Base-by-base conservation (phyloP, 208 protist genomes). In the Balamuthia mandrillaris region DNA sequence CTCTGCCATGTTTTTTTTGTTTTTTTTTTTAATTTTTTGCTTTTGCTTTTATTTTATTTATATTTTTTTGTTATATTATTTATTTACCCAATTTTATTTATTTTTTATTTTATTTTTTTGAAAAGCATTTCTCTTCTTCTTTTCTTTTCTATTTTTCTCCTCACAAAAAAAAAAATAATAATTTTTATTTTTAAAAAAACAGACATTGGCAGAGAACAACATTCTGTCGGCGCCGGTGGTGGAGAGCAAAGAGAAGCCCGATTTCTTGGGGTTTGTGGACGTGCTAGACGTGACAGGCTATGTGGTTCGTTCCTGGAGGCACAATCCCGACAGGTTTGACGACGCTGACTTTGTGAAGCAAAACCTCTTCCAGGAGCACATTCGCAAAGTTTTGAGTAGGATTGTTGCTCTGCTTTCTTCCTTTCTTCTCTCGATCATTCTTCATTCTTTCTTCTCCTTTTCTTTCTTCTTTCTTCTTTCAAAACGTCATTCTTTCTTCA, bases 291-390 rank as follows among this genome's bases (percentile, higher is more conserved):
- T 74, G 16, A 74, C 65, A 10, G 65, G 65, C 24, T 24, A 31
- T 29, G 58, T 65, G 24, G 10, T 27, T 74, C 29, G 3, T 31
- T 16, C 60, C 2, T 16, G 47, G 18, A 65, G 16, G 9, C n/a
- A 65, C n/a, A 65, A 65, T 65, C 24, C 58, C n/a, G 58, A 6
- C 51, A 74, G 39, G 51, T 74, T n/a, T 27, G 65, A 74, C 18
- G 65, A 74, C 65, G 51, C 65, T 18, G 51, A 74, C 65, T 74
- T 33, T 29, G n/a, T 74, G 18, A 74, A 74, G 37, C 44, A 74
- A 42, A 42, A 74, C n/a, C 65, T 74, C 5, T 42, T 74, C 65
- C 44, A 74, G 39, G 65, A 74, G 29, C n/a, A 74, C n/a, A 42
- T 74, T 16, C 51, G 24, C 33, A 35, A 74, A 35, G 51, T 74